Percentiles rank a stretch among this genome's conserved stretches.
Evolutionary conservation across 306 rosid genomes (phyloP).

Genomic region (Vachellia pachyceras): DNA sequence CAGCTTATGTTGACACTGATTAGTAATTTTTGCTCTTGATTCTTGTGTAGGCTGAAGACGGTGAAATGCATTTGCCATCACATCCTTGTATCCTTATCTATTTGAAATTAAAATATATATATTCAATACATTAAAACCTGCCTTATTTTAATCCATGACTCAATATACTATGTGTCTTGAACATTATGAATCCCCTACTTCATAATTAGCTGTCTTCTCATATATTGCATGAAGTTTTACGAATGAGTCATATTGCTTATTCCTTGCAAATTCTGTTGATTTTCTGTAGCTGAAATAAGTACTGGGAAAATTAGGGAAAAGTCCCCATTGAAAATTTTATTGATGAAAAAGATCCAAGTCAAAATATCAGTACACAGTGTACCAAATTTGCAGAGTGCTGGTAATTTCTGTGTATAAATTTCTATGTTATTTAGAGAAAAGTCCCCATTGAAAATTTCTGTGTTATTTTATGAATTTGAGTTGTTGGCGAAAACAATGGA

Average conservation of each 20-base stretch:
- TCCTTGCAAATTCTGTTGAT: neutral
- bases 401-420: too few relatives aligned
- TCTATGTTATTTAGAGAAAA: too few relatives aligned
- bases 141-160: constrained; percentile 1
- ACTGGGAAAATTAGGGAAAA: too few relatives aligned
- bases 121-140: neutral
- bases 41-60: constrained; percentile 66
- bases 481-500: neutral
- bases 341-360: too few relatives aligned
- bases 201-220: neutral
- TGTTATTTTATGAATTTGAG: constrained; percentile 3
- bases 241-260: neutral
- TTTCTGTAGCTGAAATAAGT: neutral
- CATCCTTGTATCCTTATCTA: constrained; percentile 67
- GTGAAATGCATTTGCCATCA: constrained; percentile 62
- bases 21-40: constrained; percentile 32
- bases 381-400: too few relatives aligned
- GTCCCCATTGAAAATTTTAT: too few relatives aligned
- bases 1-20: constrained; percentile 13
- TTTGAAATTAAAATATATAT: constrained; percentile 15
- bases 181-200: neutral
- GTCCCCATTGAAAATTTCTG: too few relatives aligned
- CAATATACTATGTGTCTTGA: neutral
- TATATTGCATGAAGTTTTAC: neutral
- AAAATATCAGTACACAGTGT: too few relatives aligned